Base-by-base conservation (phyloP, 2,329 filamentous ascomycete species). In the Clarireedia sp. region DNA sequence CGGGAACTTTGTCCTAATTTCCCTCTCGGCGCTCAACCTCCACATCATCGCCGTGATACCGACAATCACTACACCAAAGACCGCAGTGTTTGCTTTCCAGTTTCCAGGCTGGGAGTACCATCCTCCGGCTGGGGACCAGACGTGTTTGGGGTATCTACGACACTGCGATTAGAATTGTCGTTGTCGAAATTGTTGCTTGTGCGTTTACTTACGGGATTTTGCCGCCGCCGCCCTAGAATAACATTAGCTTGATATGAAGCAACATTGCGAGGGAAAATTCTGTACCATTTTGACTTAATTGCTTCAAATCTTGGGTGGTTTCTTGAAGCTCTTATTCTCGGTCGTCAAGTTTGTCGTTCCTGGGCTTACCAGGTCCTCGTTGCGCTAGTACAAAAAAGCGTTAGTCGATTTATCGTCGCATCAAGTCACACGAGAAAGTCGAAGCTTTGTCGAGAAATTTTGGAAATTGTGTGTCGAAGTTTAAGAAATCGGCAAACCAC, bases 101-200 rank as follows among this genome's bases (percentile, higher is more conserved):
- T 99, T 99, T 64, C 81, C 78, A 53, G 94, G 94, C 72, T 95
- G 92, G 54, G 86, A 77, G 75, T 99, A 99, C 94, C 94, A 99
- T 74, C 94, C 94, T 80, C 94, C 94, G 63, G 92, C 80, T 60
- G 94, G 94, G 69, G 94, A 97, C 94, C 94, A 99, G 80, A 99
- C 90, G 80, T 99, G 92, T 80, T 96, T 96, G 73, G 90, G 91
- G 75, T 96, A 96, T 70, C 90, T 95, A 67, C 24, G 41, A 33
- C 48, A 9, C n/a, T n/a, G 21, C 23, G 19, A 19, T 54, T 12
- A 54, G 51, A 48, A n/a, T 36, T 33, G 24, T 41, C 26, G 14
- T 38, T 41, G 10, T 14, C 14, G 19, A 48, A 6, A 17, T 23
- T 33, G 14, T 33, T 38, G 44, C 54, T 56, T 50, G 45, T 48